These are phyloP conservation scores for Spergularia azorica DNA, from an alignment of 179 eudicot species.

Conservation along the genomic window DNA sequence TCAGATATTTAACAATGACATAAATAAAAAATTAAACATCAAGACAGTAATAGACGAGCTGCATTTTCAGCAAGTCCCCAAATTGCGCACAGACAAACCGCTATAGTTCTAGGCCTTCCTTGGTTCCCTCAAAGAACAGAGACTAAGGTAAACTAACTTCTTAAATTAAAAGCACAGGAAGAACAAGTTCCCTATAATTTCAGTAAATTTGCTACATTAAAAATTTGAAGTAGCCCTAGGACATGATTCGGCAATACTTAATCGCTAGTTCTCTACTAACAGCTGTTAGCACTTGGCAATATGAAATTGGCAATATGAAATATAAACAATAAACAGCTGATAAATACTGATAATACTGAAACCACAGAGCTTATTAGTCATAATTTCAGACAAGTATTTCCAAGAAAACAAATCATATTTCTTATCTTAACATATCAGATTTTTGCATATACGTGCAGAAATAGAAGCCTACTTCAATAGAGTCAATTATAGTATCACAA, in stretches of 20 bases:
- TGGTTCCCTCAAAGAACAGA: neutral
- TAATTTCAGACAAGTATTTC: neutral
- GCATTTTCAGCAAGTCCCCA: neutral
- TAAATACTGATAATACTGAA: neutral
- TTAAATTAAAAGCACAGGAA: neutral
- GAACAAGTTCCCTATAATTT: neutral
- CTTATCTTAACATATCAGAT: too few relatives aligned
- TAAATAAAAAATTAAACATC: neutral
- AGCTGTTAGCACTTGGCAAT: neutral
- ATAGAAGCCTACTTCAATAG: neutral
- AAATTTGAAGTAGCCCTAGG: neutral
- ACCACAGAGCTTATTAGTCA: neutral
- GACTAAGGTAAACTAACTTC: neutral
- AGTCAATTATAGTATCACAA: neutral
- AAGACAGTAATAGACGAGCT: neutral
- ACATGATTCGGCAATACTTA: neutral
- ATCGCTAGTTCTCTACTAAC: neutral
- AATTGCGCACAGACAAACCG: neutral
- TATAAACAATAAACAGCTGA: neutral
- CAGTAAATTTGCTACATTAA: neutral
- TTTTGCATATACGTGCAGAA: neutral
- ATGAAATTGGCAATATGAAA: neutral
- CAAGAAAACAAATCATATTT: too few relatives aligned
- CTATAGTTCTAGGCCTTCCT: neutral
- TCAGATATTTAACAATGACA: slow-evolving; percentile 3